phyloP scores from a whole-genome alignment of 2,329 filamentous ascomycete genomes.

The Fusarium gaditjirri region DNA sequence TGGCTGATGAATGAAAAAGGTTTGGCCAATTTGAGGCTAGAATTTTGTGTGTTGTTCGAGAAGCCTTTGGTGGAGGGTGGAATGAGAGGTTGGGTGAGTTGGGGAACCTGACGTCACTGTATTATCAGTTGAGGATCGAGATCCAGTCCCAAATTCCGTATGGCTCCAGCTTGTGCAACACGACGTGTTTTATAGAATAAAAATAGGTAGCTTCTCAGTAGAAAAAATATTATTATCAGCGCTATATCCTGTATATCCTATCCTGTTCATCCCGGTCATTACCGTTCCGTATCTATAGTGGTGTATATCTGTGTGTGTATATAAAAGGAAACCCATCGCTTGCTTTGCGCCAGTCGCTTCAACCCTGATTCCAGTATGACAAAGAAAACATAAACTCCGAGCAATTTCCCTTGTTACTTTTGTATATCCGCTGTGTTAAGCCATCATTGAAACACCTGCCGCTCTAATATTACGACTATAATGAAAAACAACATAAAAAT shows the following conservation, averaged over 20 bases:
- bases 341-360: slow-evolving; percentile 28
- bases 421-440: not conserved
- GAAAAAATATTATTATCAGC: not conserved
- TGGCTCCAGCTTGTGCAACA: not conserved
- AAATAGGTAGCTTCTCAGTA: not conserved
- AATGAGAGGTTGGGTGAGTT: not conserved
- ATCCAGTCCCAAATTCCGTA: not conserved
- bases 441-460: not conserved
- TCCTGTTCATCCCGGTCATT: slow-evolving; percentile 22
- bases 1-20: not conserved
- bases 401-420: slow-evolving; percentile 2
- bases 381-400: not conserved
- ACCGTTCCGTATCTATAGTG: slow-evolving; percentile 16
- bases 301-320: not conserved
- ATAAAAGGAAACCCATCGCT: slow-evolving; percentile 27
- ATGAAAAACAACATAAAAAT: not conserved
- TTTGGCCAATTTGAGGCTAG: slow-evolving; percentile 1
- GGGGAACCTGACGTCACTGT: slow-evolving; percentile 31
- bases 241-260: slow-evolving; percentile 4
- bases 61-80: not conserved
- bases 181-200: not conserved
- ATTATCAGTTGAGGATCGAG: slow-evolving; percentile 11
- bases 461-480: not conserved
- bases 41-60: slow-evolving; percentile 6
- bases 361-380: not conserved